Evolutionary conservation across 371 early-diverging fungal genomes (phyloP), one percentile per base, ranked within the genome.

Genomic region (Dichotomocladium elegans): DNA sequence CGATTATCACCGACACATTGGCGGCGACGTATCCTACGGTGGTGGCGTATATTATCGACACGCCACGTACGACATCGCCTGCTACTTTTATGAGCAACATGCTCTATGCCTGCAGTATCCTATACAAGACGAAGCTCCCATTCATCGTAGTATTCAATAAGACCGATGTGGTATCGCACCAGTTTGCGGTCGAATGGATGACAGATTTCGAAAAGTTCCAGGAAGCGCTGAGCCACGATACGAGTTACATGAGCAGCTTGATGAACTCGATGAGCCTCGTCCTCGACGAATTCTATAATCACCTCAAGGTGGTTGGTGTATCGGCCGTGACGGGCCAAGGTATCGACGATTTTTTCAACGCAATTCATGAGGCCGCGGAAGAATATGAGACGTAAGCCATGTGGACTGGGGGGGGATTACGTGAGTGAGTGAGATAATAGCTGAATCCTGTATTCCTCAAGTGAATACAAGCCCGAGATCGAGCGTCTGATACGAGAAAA

Each of bases 61-160:
- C 97, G 31, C 94, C 95, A 5, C 84, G 95, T 29, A 93, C 95
- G 2, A 86, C 92, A 22, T 79, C 85, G 47, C 98, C 97, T 8
- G 92, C 93, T 25, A 98, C 99, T 1, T 99, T 99, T 70, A 99
- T 99, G 94, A 91, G 93, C 59, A 99, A 99, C 74, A 99, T 99
- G 99, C 77, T 99, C 45, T 99, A 99, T 73, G 99, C 99, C 10
- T 95, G 97, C 52, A 79, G 83, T 62, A 93, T 98, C 62, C 80
- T 96, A 29, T 98, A 96, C 85, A 96, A 97, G 70, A 95, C 97
- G 27, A 89, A 93, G 60, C 73, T 97, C 28, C 97, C 97, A 5
- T 92, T 99, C 50, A 80, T 99, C 28, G 69, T 98, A 41, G 93
- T 94, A 4, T 98, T 99, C 75, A 99, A 99, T 85, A 99, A 99